Conservation (phyloP, 2,329 filamentous ascomycete species). For the Balansia obtecta region DNA sequence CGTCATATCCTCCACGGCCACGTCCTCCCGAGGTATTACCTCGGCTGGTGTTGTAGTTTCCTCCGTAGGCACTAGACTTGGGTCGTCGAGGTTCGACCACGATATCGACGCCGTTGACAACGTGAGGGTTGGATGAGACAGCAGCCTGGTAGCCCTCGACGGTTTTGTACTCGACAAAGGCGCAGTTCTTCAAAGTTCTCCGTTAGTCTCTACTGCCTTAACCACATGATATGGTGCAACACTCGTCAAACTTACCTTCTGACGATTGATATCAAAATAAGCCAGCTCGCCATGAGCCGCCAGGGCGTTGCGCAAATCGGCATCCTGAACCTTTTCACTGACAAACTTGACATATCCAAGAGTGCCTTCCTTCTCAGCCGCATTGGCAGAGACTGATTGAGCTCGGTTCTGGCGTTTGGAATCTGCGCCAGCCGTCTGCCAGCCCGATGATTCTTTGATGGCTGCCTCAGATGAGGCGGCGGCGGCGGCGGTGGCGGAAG, state of each 20-base stretch:
- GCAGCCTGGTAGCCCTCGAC: slow-evolving; percentile 73
- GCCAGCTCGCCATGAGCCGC: slow-evolving; percentile 58
- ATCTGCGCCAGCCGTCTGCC: slow-evolving; percentile 80
- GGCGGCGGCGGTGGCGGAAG: slow-evolving; percentile 22
- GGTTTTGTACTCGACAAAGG: slow-evolving; percentile 87
- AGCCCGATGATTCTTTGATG: slow-evolving; percentile 43
- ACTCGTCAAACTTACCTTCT: slow-evolving; percentile 51
- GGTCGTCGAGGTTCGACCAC: slow-evolving; percentile 80
- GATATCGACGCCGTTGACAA: slow-evolving; percentile 70
- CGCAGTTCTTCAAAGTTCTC: slow-evolving; percentile 59
- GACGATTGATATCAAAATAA: slow-evolving; percentile 66
- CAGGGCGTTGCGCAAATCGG: slow-evolving; percentile 58
- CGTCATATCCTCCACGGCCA: slow-evolving; percentile 54
- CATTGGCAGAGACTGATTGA: slow-evolving; percentile 47
- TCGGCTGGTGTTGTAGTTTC: slow-evolving; percentile 50
- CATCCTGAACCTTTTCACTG: slow-evolving; percentile 70
- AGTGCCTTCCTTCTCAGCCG: slow-evolving; percentile 60
- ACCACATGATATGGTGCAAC: no score
- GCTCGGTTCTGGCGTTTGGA: slow-evolving; percentile 73
- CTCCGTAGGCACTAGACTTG: slow-evolving; percentile 57
- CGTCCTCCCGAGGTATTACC: slow-evolving; percentile 44
- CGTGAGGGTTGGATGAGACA: slow-evolving; percentile 72
- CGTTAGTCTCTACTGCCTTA: neutral
- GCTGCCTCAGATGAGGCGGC: slow-evolving; percentile 27
- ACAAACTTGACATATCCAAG: slow-evolving; percentile 95